Evolutionary conservation across 2,329 filamentous ascomycete species (phyloP).

Genomic region (Aspergillus nomiae): DNA sequence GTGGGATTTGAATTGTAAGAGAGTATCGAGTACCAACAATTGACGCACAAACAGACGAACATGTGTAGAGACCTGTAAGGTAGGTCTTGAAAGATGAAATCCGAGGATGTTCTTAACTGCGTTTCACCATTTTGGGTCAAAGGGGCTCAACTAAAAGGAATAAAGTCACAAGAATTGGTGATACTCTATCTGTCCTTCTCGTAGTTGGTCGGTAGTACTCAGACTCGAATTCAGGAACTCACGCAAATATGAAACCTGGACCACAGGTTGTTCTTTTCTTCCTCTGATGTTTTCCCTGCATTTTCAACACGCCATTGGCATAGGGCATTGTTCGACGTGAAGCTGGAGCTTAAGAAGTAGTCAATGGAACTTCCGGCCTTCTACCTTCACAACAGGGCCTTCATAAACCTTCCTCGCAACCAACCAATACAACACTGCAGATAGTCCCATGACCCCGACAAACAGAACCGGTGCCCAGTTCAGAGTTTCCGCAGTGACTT

Average conservation of each 20-base stretch:
- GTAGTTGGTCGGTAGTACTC: too few relatives aligned
- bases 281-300: too few relatives aligned
- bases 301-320: background rate
- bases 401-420: constrained; percentile 35
- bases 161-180: too few relatives aligned
- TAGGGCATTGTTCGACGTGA: background rate
- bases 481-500: constrained; percentile 45
- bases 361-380: background rate
- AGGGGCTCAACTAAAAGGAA: too few relatives aligned
- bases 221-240: background rate
- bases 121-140: background rate
- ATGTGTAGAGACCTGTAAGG: background rate
- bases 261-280: background rate
- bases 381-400: constrained; percentile 24
- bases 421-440: constrained; percentile 41
- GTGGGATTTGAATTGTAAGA: background rate
- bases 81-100: background rate
- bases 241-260: background rate
- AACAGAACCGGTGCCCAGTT: constrained; percentile 56
- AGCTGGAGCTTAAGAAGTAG: fast-evolving
- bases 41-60: background rate
- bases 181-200: too few relatives aligned
- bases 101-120: background rate
- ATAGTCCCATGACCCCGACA: constrained; percentile 41
- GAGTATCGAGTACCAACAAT: background rate